A percentile compares a stretch with the other conserved stretches of the same genome.
phyloP scores from a whole-genome alignment of 805 yeast species.

The Kockiozyma suomiensis region DNA sequence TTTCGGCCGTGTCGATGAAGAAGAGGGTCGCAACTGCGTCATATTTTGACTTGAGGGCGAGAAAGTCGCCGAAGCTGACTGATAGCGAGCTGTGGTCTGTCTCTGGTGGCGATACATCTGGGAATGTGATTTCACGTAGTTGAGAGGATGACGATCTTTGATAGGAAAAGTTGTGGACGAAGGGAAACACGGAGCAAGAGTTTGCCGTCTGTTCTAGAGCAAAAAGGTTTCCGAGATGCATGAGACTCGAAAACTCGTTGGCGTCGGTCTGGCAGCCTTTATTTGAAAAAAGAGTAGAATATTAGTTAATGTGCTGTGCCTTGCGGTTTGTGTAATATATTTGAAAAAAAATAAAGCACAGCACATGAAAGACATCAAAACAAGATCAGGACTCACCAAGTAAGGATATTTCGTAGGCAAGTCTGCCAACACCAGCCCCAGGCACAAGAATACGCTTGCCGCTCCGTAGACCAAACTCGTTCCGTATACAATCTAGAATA shows the following conservation, averaged over 20 bases:
- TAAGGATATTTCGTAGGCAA: slow-evolving; percentile 57
- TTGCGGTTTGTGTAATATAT: background rate
- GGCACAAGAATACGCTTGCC: slow-evolving; percentile 64
- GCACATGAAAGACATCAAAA: background rate
- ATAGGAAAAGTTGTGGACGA: slow-evolving; percentile 69
- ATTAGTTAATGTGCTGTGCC: background rate
- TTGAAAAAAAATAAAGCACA: too few species aligned
- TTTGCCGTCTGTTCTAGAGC: slow-evolving; percentile 33
- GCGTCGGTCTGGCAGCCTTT: slow-evolving; percentile 60
- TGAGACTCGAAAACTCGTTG: slow-evolving; percentile 72
- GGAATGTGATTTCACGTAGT: slow-evolving; percentile 48
- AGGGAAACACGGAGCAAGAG: slow-evolving; percentile 41
- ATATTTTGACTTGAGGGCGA: slow-evolving; percentile 50
- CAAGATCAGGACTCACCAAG: slow-evolving; percentile 19
- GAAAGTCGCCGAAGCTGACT: slow-evolving; percentile 61
- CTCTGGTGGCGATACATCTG: slow-evolving; percentile 41
- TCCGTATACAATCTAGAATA: slow-evolving; percentile 49
- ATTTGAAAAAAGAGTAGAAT: background rate
- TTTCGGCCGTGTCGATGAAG: slow-evolving; percentile 91
- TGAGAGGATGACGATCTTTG: slow-evolving; percentile 56
- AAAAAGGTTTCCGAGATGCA: slow-evolving; percentile 59
- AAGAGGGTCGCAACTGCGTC: slow-evolving; percentile 57
- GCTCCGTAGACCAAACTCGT: slow-evolving; percentile 38
- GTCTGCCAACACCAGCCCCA: slow-evolving; percentile 83
- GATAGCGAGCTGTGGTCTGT: slow-evolving; percentile 3